A percentile compares a stretch with the other conserved stretches of the same genome.
Evolutionary conservation across 2,329 filamentous ascomycete genomes (phyloP).

Genomic region (Sporothrix mexicana): DNA sequence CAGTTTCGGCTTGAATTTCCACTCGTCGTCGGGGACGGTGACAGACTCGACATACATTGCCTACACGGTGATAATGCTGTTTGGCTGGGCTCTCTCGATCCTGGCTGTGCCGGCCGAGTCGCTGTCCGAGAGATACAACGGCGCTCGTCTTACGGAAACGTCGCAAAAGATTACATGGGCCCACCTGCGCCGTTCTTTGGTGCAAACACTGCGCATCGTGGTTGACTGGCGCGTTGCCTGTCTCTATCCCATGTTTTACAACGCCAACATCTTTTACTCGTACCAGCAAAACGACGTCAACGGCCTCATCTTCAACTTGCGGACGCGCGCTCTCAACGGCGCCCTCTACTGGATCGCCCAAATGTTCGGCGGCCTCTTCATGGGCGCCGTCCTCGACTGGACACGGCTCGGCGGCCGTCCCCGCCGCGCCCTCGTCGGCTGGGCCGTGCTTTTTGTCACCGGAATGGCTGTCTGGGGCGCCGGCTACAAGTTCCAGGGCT

Average conservation of each 20-base stretch:
- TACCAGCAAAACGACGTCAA: constrained; percentile 64
- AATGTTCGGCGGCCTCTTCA: constrained; percentile 59
- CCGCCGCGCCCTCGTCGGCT: constrained; percentile 52
- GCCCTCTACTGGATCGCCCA: constrained; percentile 63
- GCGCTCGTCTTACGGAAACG: constrained; percentile 22
- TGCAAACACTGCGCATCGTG: constrained; percentile 47
- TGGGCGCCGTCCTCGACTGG: constrained; percentile 54
- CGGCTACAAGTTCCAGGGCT: constrained; percentile 69
- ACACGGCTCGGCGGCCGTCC: constrained; percentile 50
- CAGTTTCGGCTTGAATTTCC: constrained; percentile 68
- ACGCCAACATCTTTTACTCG: constrained; percentile 67
- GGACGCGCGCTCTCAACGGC: constrained; percentile 61
- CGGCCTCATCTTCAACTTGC: constrained; percentile 59
- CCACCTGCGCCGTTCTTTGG: constrained; percentile 46
- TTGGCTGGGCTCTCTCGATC: constrained; percentile 57
- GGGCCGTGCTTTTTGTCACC: constrained; percentile 53
- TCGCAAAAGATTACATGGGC: constrained; percentile 40
- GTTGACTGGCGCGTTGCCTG: constrained; percentile 54
- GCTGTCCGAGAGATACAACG: constrained; percentile 31
- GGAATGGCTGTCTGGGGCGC: constrained; percentile 63
- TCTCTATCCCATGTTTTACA: constrained; percentile 81
- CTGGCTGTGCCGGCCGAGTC: constrained; percentile 63
- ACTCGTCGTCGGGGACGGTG: constrained; percentile 33
- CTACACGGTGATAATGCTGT: constrained; percentile 37
- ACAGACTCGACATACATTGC: constrained; percentile 38